These are phyloP conservation scores for Chrysoporthe puriensis DNA, from an alignment of 2,329 filamentous ascomycete species.

Conservation along the genomic window DNA sequence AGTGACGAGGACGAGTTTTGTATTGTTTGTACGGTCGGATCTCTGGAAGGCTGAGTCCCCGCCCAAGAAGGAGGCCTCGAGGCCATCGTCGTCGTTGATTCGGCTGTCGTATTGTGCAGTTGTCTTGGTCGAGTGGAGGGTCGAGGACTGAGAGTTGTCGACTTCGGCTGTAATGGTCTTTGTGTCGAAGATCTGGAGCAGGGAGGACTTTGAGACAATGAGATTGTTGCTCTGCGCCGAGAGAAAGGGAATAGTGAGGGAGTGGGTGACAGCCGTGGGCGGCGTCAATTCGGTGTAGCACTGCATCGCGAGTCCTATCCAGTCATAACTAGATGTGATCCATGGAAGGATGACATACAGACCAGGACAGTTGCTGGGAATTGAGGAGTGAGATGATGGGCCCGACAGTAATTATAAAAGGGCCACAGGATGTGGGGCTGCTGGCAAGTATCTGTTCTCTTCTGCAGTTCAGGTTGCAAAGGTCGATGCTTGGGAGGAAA, in stretches of 20 bases:
- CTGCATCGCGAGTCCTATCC: slow-evolving; percentile 68
- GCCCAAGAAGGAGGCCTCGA: slow-evolving; percentile 69
- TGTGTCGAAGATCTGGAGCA: slow-evolving; percentile 87
- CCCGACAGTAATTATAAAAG: background rate
- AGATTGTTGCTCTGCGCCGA: slow-evolving; percentile 80
- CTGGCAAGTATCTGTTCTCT: background rate
- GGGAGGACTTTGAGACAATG: slow-evolving; percentile 86
- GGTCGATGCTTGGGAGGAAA: background rate
- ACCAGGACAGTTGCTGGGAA: background rate
- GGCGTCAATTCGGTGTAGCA: slow-evolving; percentile 96
- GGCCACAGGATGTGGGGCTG: background rate
- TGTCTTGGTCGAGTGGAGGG: slow-evolving; percentile 44
- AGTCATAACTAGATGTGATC: slow-evolving; percentile 33
- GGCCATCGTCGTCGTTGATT: slow-evolving; percentile 63
- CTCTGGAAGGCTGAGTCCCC: slow-evolving; percentile 64
- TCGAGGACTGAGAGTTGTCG: slow-evolving; percentile 48
- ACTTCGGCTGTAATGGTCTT: slow-evolving; percentile 69
- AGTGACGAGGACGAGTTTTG: slow-evolving; percentile 81
- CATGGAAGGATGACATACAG: slow-evolving; percentile 17
- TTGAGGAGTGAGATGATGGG: background rate
- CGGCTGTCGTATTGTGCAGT: slow-evolving; percentile 55
- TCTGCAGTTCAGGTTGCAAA: background rate
- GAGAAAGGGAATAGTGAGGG: slow-evolving; percentile 77
- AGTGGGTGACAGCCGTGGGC: slow-evolving; percentile 92
- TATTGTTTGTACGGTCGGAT: slow-evolving; percentile 66